Evolutionary conservation across 2,329 filamentous ascomycete genomes (phyloP).

Genomic region (Emmonsia crescens): DNA sequence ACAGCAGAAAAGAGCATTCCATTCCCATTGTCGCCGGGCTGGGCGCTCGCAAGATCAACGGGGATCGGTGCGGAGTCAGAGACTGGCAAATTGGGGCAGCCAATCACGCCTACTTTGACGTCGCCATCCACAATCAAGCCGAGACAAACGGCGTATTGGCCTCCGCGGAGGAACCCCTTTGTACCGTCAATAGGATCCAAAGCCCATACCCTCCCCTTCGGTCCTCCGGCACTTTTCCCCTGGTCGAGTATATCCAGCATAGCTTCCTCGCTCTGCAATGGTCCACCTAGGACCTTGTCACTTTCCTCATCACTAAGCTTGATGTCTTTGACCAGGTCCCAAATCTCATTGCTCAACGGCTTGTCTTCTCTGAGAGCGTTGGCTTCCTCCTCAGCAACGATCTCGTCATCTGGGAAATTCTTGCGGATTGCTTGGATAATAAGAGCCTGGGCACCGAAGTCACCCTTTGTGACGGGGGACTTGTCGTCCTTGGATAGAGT

Average conservation of each 20-base stretch:
- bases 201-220: conserved; percentile 65
- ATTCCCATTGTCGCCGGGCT: conserved; percentile 61
- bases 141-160: conserved; percentile 93
- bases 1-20: conserved; percentile 86
- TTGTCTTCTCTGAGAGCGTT: conserved; percentile 62
- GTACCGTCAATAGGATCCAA: conserved; percentile 97
- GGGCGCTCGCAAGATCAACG: conserved; percentile 61
- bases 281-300: conserved; percentile 58
- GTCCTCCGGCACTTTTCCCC: conserved; percentile 36
- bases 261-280: conserved; percentile 51
- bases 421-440: conserved; percentile 84
- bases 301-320: conserved; percentile 56
- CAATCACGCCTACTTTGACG: conserved; percentile 87
- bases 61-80: conserved; percentile 65
- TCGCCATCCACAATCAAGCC: conserved; percentile 86
- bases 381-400: conserved; percentile 93
- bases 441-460: conserved; percentile 93
- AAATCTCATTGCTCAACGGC: conserved; percentile 63
- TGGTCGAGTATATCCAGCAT: conserved; percentile 50
- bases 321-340: conserved; percentile 66
- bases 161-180: conserved; percentile 90
- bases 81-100: conserved; percentile 87
- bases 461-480: conserved; percentile 92
- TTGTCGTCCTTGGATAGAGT: conserved; percentile 91
- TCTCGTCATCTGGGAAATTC: conserved; percentile 81